phyloP scores from a whole-genome alignment of 2,329 filamentous ascomycete genomes.

The Bertia moriformis region DNA sequence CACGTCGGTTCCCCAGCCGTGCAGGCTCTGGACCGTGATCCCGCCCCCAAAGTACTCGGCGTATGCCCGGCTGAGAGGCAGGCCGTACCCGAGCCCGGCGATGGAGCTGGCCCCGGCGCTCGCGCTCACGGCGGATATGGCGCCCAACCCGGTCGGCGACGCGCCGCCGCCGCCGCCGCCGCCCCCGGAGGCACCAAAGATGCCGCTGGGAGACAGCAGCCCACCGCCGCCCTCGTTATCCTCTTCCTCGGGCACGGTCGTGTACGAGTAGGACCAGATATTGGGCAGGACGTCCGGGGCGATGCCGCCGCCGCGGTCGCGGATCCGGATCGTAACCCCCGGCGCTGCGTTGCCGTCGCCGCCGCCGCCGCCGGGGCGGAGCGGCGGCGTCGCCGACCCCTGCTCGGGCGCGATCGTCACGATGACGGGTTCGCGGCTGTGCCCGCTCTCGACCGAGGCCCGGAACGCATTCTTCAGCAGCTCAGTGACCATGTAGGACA shows the following conservation, averaged over 20 bases:
- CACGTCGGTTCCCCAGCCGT: conserved; percentile 74
- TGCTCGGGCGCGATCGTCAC: conserved; percentile 77
- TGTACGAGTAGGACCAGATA: conserved; percentile 96
- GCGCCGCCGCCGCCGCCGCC: no score
- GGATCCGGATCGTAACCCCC: conserved; percentile 86
- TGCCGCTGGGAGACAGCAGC: no score
- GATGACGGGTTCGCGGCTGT: conserved; percentile 68
- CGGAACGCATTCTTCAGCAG: conserved; percentile 93
- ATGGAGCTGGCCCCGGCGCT: conserved; percentile 68
- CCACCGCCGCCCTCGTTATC: conserved; percentile 27
- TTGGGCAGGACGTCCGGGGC: conserved; percentile 67
- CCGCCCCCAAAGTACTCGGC: conserved; percentile 97
- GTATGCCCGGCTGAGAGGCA: conserved; percentile 82
- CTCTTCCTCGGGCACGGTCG: conserved; percentile 68
- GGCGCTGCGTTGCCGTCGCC: conserved; percentile 40
- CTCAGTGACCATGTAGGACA: conserved; percentile 95
- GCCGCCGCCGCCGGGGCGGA: conserved; percentile 9
- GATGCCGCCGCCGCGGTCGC: conserved; percentile 86
- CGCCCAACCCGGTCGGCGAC: no score
- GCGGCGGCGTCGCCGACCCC: no score
- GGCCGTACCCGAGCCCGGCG: conserved; percentile 79
- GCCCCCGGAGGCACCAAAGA: conserved; percentile 20
- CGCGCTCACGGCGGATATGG: conserved; percentile 58
- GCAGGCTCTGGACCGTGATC: conserved; percentile 85
- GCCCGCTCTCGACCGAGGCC: conserved; percentile 75